Evolutionary conservation across 2,329 filamentous ascomycete species (phyloP).

Genomic region (Cladophialophora exuberans): DNA sequence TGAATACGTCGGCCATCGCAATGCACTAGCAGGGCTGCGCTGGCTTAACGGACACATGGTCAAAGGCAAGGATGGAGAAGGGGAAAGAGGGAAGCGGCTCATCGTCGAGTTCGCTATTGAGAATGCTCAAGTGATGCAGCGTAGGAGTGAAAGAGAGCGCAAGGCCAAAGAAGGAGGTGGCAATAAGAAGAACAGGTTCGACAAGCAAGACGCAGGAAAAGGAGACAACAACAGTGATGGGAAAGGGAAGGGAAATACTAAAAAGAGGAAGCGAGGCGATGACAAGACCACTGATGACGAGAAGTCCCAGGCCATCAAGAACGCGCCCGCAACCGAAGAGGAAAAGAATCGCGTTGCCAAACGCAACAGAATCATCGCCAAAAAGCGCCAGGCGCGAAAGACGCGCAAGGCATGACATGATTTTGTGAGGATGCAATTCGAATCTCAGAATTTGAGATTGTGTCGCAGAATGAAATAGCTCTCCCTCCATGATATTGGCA

Average conservation of each 20-base stretch:
- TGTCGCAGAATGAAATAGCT: too few relatives aligned
- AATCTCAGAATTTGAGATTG: too few relatives aligned
- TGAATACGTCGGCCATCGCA: conserved; percentile 91
- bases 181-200: conserved; percentile 34
- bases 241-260: conserved; percentile 25
- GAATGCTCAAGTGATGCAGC: conserved; percentile 91
- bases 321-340: conserved; percentile 31
- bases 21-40: conserved; percentile 89
- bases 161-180: conserved; percentile 38
- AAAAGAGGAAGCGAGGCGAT: conserved; percentile 45
- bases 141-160: conserved; percentile 68
- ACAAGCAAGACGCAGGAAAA: conserved; percentile 27
- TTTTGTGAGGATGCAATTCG: not conserved
- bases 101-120: conserved; percentile 98
- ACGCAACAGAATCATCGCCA: conserved; percentile 77
- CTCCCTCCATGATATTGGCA: too few relatives aligned
- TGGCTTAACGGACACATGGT: conserved; percentile 84
- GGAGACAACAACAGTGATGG: conserved; percentile 26
- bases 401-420: conserved; percentile 56
- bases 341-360: conserved; percentile 61
- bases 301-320: conserved; percentile 3
- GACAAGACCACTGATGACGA: conserved; percentile 16
- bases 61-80: conserved; percentile 41
- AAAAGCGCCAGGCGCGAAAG: conserved; percentile 76
- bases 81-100: conserved; percentile 80